Percentiles rank a stretch among this genome's conserved stretches.
Evolutionary conservation across 2,329 filamentous ascomycete genomes (phyloP).

Genomic region (Allantophomopsis lycopodina): DNA sequence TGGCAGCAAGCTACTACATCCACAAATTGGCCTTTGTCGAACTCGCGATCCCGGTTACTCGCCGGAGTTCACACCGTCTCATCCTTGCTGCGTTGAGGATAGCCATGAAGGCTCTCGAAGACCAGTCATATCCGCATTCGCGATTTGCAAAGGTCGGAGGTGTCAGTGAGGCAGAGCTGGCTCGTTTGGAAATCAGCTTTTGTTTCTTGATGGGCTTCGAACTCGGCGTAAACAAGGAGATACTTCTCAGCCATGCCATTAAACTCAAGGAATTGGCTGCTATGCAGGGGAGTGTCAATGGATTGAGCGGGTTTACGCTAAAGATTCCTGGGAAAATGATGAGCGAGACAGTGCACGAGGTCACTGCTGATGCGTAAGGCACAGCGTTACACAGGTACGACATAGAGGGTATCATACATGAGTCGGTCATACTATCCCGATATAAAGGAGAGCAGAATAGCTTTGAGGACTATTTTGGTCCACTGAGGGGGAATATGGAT

Average conservation of each 20-base stretch:
- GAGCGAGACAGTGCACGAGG: constrained; percentile 12
- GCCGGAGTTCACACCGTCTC: constrained; percentile 74
- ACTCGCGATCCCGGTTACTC: constrained; percentile 65
- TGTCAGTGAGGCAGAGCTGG: constrained; percentile 69
- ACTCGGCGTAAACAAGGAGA: constrained; percentile 46
- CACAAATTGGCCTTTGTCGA: constrained; percentile 69
- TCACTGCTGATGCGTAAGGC: constrained; percentile 12
- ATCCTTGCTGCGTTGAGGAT: constrained; percentile 74
- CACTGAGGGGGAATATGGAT: too few species aligned
- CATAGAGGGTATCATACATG: too few species aligned
- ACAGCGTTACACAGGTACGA: too few species aligned
- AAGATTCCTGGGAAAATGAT: constrained; percentile 12
- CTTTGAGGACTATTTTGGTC: too few species aligned
- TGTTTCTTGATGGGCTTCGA: constrained; percentile 81
- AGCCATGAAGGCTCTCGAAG: constrained; percentile 91
- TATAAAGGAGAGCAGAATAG: too few species aligned
- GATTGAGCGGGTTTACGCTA: constrained; percentile 11
- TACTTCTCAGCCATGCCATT: constrained; percentile 34
- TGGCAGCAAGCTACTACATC: constrained; percentile 80
- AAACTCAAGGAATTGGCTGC: constrained; percentile 21
- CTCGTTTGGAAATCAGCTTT: constrained; percentile 77
- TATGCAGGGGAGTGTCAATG: constrained; percentile 17
- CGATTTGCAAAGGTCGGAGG: constrained; percentile 81
- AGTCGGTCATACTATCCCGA: too few species aligned
- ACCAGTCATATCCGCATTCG: constrained; percentile 73